Percentiles rank a stretch among this genome's conserved stretches.
phyloP scores from a whole-genome alignment of 1,284 basidiomycete genomes.

The Fereydounia khargensis region DNA sequence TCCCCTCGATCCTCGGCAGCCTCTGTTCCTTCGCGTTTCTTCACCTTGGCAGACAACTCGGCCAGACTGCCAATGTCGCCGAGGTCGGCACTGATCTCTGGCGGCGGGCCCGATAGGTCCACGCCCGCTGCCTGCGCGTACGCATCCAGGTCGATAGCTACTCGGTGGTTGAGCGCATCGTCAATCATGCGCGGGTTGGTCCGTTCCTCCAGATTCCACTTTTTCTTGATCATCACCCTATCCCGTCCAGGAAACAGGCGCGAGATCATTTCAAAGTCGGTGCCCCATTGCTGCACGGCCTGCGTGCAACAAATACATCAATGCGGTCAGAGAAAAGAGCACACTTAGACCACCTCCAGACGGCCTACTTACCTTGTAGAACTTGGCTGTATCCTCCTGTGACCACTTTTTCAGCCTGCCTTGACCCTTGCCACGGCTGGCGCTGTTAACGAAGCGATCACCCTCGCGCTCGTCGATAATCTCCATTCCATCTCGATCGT shows the following conservation, averaged over 20 bases:
- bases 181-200: slow-evolving; percentile 63
- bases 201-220: slow-evolving; percentile 83
- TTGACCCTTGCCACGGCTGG: slow-evolving; percentile 69
- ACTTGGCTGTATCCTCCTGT: slow-evolving; percentile 77
- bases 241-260: slow-evolving; percentile 79
- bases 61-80: slow-evolving; percentile 12
- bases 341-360: too few species aligned
- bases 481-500: slow-evolving; percentile 68
- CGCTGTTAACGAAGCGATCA: slow-evolving; percentile 72
- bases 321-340: too few species aligned
- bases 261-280: slow-evolving; percentile 87
- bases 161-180: slow-evolving; percentile 41
- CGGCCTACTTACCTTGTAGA: slow-evolving; percentile 74
- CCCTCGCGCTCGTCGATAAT: slow-evolving; percentile 76
- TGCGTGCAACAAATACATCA: too few species aligned
- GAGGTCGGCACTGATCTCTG: slow-evolving; percentile 37
- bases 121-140: slow-evolving; percentile 51
- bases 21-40: slow-evolving; percentile 20
- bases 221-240: slow-evolving; percentile 81
- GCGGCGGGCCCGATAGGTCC: slow-evolving; percentile 51
- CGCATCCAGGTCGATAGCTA: slow-evolving; percentile 47
- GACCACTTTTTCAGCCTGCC: slow-evolving; percentile 72
- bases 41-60: slow-evolving; percentile 12
- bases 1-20: slow-evolving; percentile 11
- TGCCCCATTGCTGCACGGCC: slow-evolving; percentile 82